Base-by-base conservation (phyloP, 805 yeast genomes). In the Torulaspora franciscae region DNA sequence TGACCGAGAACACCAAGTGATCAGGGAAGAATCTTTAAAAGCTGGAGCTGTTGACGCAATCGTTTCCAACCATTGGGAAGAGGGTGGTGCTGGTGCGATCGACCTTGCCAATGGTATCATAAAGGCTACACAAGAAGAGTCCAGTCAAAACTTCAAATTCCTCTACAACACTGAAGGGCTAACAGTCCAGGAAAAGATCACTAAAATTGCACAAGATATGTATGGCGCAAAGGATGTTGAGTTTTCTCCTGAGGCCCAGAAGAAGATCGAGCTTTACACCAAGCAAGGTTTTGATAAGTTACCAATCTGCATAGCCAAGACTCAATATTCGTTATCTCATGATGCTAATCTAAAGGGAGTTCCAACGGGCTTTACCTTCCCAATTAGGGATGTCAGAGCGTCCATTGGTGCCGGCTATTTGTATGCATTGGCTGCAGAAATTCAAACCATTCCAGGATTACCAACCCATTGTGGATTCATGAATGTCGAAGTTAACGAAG, bases 381-480 rank as follows among this genome's bases (percentile, higher is more conserved):
- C 95, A 46, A 81, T 85, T 55, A 76, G 91, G 70, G 95, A 85
- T 55, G 81, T 85, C 46, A 76, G 86, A 62, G 82, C 83, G 13
- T 79, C 85, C 15, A 75, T 82, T 54, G 95, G 95, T 67, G 93
- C 93, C 30, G 93, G 93, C 4, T 85, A 85, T 67, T 73, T 85
- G 65, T 85, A 84, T 60, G 93, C 91, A 4, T 72, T 85, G 57
- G 93, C 95, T 4, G 93, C 88, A 43, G 90, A 84, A 65, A 85
- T 85, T 59, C 86, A 81, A 72, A 85, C 95, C 36, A 85, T 85
- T 58, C 95, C 95, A 24, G 93, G 95, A 48, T 74, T 85, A 63
- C 86, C 93, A 46, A 85, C 95, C 3, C 85, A 83, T 61, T 80
- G 86, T 64, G 93, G 95, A 32, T 85, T 81, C 69, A 85, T 85